Evolutionary conservation across 169 alveolate species (phyloP), one percentile per base, ranked within the genome.

Genomic region (Sarcocystis neurona): DNA sequence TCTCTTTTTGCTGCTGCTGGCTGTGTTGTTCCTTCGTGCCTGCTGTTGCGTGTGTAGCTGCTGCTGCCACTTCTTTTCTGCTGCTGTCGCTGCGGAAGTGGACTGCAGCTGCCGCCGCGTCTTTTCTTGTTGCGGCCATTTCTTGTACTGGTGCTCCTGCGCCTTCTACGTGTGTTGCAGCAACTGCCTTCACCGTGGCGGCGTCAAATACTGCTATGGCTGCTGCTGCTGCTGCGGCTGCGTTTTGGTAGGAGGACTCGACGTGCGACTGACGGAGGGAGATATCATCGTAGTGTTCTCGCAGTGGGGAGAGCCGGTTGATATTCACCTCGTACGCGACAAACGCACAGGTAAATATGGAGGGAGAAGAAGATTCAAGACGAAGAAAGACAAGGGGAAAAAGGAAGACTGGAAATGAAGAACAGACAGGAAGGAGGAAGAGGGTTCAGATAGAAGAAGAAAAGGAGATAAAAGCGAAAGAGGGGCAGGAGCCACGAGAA

Each of bases 291-390:
- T 96, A 5, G 99, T 98, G 18, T 98, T 98, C 94, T 98, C 99
- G 0, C 98, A 99, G 93, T 98, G 96, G 94, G 99, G 99, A n/a
- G 98, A 90, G 93, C 98, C 99, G 20, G 97, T 98, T 34, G 99
- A 99, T 92, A 94, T 98, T 56, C 94, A 97, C 90, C 94, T 99
- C 60, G 97, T 96, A 44, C 95, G 99, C 56, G 99, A 99, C 90
- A 92, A 94, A 89, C 96, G 94, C 87, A 97, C 99, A 47, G 99
- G 99, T 53, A 92, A 92, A 89, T 80, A 43, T 32, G 20, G 66
- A 15, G 8, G 20, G n/a, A n/a, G n/a, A n/a, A n/a, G n/a, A n/a
- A n/a, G n/a, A n/a, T n/a, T n/a, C n/a, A n/a, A n/a, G n/a, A n/a
- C n/a, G n/a, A n/a, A n/a, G n/a, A n/a, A n/a, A n/a, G n/a, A n/a